Evolutionary conservation across 257 asterid species (phyloP), one percentile per base, ranked within the genome.

Genomic region (Apocynum venetum): DNA sequence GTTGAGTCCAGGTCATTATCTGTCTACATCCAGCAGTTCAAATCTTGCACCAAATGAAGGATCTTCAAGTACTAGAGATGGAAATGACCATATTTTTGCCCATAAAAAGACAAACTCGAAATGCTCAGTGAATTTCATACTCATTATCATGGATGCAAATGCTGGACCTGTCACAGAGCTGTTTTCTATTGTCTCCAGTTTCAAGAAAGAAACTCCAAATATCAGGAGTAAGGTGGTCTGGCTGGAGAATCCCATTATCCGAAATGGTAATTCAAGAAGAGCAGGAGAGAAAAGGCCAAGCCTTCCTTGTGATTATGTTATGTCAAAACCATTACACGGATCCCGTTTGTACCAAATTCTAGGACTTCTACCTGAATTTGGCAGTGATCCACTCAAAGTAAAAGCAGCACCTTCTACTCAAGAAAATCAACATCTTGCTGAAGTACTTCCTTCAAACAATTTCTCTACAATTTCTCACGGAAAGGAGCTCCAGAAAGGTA

Each of bases 111-210:
- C 52, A 9, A 51, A 55, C 17, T 76, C 80, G 11, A 78, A 36
- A 74, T 71, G 71, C 47, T 38, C 66, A 2, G 40, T 73, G 2
- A 53, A 38, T 3, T 77, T 71, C 68, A 40, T 71, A 49, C 73
- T 83, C 12, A 55, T 80, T 47, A 52, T 80, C 72, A 75, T 80
- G 12, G 83, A 80, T 59, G 75, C 83, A n/a, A 76, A 20, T 55
- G 79, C 64, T 69, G 79, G 76, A 57, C 41, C 79, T 20, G 60
- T 47, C 15, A 13, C 36, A 4, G 83, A 75, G 41, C 1, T 69
- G 3, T 55, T 41, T 49, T 57, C 79, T 19, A 61, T 60, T 75
- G 46, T 80, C 36, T 69, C 83, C 35, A 48, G 55, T 61, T 80
- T 80, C 8, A 80, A 69, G 75, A 63, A 59, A 55, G 79, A 80